These are phyloP conservation scores for Climacium dendroides DNA, from an alignment of 225 moss, liverwort and hornwort species.

Conservation along the genomic window DNA sequence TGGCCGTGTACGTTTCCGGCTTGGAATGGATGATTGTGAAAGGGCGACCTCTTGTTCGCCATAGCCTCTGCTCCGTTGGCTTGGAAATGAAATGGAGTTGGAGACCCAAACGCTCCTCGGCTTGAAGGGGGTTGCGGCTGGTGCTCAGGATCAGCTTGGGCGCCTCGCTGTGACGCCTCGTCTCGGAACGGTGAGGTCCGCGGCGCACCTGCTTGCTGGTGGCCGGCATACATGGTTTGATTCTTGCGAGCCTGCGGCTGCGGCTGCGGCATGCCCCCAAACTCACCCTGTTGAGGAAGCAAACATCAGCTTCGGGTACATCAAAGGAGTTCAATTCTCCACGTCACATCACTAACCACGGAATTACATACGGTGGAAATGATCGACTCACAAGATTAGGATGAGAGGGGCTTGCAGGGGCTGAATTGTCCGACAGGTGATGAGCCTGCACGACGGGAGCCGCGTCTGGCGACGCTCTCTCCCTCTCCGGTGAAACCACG, in stretches of 20 bases:
- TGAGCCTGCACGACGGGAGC: not conserved
- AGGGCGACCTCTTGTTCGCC: conserved; percentile 13
- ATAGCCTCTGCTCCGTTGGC: not conserved
- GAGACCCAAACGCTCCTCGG: conserved; percentile 41
- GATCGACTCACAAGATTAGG: conserved; percentile 3
- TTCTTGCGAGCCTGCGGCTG: conserved; percentile 1
- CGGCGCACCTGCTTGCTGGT: conserved; percentile 7
- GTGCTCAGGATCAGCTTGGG: conserved; percentile 18
- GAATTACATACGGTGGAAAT: not conserved
- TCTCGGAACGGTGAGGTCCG: conserved; percentile 13
- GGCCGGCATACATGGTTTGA: conserved; percentile 13
- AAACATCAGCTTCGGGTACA: not conserved
- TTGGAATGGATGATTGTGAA: conserved; percentile 12
- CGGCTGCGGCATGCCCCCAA: conserved; percentile 1
- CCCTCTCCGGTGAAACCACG: conserved; percentile 2
- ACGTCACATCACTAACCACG: not conserved
- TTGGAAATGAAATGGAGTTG: conserved; percentile 12
- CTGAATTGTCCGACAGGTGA: conserved; percentile 5
- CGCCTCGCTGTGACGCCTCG: conserved; percentile 22
- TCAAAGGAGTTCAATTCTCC: not conserved
- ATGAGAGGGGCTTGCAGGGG: conserved; percentile 3
- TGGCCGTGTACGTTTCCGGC: not conserved
- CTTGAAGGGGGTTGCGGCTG: conserved; percentile 9
- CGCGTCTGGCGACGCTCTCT: conserved; percentile 14
- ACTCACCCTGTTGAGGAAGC: not conserved